Evolutionary conservation across 768 basidiomycete genomes (phyloP).

Genomic region (Russula griseocarnosa): DNA sequence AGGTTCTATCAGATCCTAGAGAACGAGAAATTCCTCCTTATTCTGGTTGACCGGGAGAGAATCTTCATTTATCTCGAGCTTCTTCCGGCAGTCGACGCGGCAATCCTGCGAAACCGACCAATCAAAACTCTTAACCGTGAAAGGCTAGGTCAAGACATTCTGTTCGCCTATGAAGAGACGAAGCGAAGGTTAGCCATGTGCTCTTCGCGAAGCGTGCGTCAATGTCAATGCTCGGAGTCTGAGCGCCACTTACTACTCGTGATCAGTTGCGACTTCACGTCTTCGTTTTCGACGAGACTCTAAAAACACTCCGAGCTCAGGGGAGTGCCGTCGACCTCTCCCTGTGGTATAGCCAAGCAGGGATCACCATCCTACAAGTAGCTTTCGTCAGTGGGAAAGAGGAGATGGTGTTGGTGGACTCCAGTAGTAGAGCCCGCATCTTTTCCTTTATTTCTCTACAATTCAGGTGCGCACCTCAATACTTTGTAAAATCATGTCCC

Average conservation of each 20-base stretch:
- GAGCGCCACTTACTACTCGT: neutral
- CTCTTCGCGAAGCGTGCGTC: conserved; percentile 39
- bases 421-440: conserved; percentile 41
- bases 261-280: conserved; percentile 40
- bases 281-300: conserved; percentile 47
- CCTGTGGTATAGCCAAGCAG: conserved; percentile 41
- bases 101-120: neutral
- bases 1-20: conserved; percentile 23
- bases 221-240: neutral
- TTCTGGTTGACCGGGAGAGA: conserved; percentile 8
- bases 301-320: conserved; percentile 39
- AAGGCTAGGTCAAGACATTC: conserved; percentile 44
- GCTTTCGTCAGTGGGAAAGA: conserved; percentile 50
- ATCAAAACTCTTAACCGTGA: conserved; percentile 39
- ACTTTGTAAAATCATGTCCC: neutral
- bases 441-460: conserved; percentile 52
- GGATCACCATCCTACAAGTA: conserved; percentile 34
- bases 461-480: conserved; percentile 42
- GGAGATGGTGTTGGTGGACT: conserved; percentile 52
- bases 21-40: conserved; percentile 20
- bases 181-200: conserved; percentile 49
- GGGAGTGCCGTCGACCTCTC: conserved; percentile 42
- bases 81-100: neutral
- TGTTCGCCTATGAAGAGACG: conserved; percentile 51
- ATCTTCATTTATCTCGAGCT: conserved; percentile 21